Percentiles rank a stretch among this genome's conserved stretches.
phyloP scores from a whole-genome alignment of 331 rosid genomes.

The Acacia concinna region DNA sequence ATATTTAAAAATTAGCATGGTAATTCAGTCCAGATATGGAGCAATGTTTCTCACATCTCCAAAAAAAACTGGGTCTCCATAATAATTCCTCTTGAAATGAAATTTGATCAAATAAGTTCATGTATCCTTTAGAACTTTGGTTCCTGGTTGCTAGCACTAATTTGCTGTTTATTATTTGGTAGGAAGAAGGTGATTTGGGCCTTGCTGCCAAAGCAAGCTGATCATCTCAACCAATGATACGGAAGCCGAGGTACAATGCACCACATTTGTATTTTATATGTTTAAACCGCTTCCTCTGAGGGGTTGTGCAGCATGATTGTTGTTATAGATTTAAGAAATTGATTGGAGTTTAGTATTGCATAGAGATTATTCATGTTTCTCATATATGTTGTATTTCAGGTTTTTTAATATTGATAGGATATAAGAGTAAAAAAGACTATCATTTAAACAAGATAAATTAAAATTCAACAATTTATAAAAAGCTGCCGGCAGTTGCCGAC shows the following conservation, averaged over 20 bases:
- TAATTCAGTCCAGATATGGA: no score
- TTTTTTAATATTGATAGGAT: conserved; percentile 1
- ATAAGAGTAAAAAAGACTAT: not conserved
- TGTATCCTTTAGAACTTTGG: not conserved
- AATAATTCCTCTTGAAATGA: not conserved
- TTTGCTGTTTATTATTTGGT: conserved; percentile 28
- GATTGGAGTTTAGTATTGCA: conserved; percentile 5
- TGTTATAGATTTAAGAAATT: conserved; percentile 1
- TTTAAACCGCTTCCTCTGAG: not conserved
- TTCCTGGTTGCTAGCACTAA: not conserved
- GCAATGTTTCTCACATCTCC: no score
- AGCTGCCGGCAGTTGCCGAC: no score
- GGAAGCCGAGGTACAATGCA: conserved; percentile 69
- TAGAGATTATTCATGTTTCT: not conserved
- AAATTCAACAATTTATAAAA: no score
- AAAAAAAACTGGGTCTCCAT: no score
- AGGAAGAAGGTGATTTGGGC: conserved; percentile 88
- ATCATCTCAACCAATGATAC: conserved; percentile 82
- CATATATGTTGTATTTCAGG: not conserved
- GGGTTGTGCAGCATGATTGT: not conserved
- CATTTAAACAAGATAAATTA: no score
- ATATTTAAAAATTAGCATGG: no score
- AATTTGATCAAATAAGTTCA: not conserved
- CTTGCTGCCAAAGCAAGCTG: conserved; percentile 80
- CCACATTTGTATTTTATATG: not conserved